phyloP scores from a whole-genome alignment of 1,284 basidiomycete species.

The Anthracocystis setariae region DNA sequence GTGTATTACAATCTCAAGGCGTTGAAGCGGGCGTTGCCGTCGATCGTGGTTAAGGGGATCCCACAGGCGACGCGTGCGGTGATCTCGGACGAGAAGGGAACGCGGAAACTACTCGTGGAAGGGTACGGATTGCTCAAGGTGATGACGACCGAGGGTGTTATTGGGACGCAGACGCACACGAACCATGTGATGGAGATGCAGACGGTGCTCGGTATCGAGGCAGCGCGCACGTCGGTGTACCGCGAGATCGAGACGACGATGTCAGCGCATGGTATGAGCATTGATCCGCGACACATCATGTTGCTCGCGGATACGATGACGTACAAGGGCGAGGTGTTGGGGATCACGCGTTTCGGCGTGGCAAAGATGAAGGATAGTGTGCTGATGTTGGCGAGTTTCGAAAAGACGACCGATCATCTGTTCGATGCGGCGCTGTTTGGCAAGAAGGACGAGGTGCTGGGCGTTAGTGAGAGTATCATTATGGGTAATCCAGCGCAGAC shows the following conservation, averaged over 20 bases:
- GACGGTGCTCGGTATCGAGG: constrained; percentile 95
- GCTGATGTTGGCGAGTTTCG: constrained; percentile 98
- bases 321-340: constrained; percentile 98
- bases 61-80: constrained; percentile 61
- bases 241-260: constrained; percentile 96
- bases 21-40: constrained; percentile 64
- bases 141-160: constrained; percentile 96
- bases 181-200: constrained; percentile 98
- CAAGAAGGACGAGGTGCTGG: constrained; percentile 92
- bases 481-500: constrained; percentile 98
- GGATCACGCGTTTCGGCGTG: constrained; percentile 99
- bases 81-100: constrained; percentile 66
- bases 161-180: constrained; percentile 89
- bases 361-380: constrained; percentile 99
- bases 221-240: constrained; percentile 91
- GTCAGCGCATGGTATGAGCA: constrained; percentile 96
- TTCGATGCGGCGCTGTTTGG: constrained; percentile 97
- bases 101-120: constrained; percentile 70
- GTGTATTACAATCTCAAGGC: constrained; percentile 63
- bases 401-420: constrained; percentile 98
- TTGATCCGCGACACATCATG: constrained; percentile 99
- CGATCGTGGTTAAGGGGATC: constrained; percentile 66
- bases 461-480: constrained; percentile 99
- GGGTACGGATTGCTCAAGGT: constrained; percentile 97
- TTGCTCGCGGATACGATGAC: constrained; percentile 98